A percentile compares a stretch with the other conserved stretches of the same genome.
These are phyloP conservation scores for Penicillium tannophilum DNA, from an alignment of 495 filamentous ascomycete species.

Conservation along the genomic window DNA sequence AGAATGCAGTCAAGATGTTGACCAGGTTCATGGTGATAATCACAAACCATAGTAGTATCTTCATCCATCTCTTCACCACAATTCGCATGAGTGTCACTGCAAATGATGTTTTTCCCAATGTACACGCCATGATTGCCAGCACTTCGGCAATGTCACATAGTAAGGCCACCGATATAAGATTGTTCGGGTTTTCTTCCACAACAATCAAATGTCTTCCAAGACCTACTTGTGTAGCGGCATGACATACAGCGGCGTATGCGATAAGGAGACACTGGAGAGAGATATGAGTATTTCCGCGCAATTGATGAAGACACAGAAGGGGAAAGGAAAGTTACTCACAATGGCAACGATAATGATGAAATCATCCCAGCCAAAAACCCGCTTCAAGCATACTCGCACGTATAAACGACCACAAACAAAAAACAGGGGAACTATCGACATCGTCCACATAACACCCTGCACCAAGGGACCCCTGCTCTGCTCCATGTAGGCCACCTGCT, in stretches of 20 bases:
- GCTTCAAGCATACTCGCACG: slow-evolving; percentile 24
- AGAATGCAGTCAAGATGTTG: slow-evolving; percentile 22
- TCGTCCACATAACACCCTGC: slow-evolving; percentile 32
- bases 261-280: slow-evolving; percentile 20
- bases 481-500: slow-evolving; percentile 2
- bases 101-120: slow-evolving; percentile 25
- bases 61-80: slow-evolving; percentile 25
- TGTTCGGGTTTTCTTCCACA: slow-evolving; percentile 19
- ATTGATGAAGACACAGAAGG: background rate
- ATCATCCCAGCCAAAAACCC: slow-evolving; percentile 34
- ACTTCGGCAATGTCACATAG: slow-evolving; percentile 25
- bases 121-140: slow-evolving; percentile 28
- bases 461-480: slow-evolving; percentile 22
- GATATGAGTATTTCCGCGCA: background rate
- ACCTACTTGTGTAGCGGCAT: slow-evolving; percentile 22
- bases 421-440: slow-evolving; percentile 24
- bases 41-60: slow-evolving; percentile 21
- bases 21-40: slow-evolving; percentile 27
- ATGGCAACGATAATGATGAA: slow-evolving; percentile 25
- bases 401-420: slow-evolving; percentile 28
- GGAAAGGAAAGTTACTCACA: slow-evolving; percentile 12
- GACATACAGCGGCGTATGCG: slow-evolving; percentile 29
- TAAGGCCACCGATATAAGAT: slow-evolving; percentile 24
- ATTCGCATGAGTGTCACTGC: slow-evolving; percentile 25
- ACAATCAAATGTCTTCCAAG: slow-evolving; percentile 21